Percentiles rank a stretch among this genome's conserved stretches.
Evolutionary conservation across 106 monocot species (phyloP).

Genomic region (Apostasia ramifera): DNA sequence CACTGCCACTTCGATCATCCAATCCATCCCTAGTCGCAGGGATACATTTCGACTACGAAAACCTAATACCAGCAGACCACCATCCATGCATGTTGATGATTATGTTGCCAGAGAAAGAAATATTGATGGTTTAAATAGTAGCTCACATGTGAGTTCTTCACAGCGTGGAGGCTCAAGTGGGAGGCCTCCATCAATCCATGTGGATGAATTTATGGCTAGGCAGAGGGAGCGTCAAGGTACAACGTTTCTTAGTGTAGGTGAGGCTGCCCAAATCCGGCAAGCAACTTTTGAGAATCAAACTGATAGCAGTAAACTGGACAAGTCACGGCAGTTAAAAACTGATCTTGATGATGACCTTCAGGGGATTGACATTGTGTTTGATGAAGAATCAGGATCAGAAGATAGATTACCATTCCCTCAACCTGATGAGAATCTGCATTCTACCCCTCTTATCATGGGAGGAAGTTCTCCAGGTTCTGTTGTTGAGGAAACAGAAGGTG

Average conservation of each 20-base stretch:
- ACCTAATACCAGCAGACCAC: slow-evolving; percentile 97
- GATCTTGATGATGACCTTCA: slow-evolving; percentile 86
- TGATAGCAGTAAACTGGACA: slow-evolving; percentile 44
- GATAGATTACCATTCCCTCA: slow-evolving; percentile 85
- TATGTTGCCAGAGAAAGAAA: slow-evolving; percentile 99
- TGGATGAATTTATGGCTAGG: slow-evolving; percentile 99
- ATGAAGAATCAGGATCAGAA: slow-evolving; percentile 93
- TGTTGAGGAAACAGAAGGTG: slow-evolving; percentile 73
- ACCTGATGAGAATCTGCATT: slow-evolving; percentile 70
- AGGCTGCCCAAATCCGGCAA: slow-evolving; percentile 42
- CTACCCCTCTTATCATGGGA: slow-evolving; percentile 43
- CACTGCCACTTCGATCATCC: slow-evolving; percentile 16
- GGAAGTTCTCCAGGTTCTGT: slow-evolving; percentile 77
- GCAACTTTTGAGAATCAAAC: slow-evolving; percentile 21
- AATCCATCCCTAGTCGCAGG: slow-evolving; percentile 69
- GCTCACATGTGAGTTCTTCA: slow-evolving; percentile 44
- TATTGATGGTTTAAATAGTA: slow-evolving; percentile 63
- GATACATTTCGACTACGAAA: slow-evolving; percentile 96
- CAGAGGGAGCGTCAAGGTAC: slow-evolving; percentile 85
- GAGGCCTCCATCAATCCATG: slow-evolving; percentile 97
- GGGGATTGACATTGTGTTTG: slow-evolving; percentile 89
- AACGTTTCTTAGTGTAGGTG: slow-evolving; percentile 33
- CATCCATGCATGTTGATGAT: slow-evolving; percentile 99
- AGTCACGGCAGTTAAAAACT: slow-evolving; percentile 45
- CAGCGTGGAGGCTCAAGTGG: slow-evolving; percentile 81